Conservation (phyloP, 495 filamentous ascomycete species). For the Cudoniella acicularis region DNA sequence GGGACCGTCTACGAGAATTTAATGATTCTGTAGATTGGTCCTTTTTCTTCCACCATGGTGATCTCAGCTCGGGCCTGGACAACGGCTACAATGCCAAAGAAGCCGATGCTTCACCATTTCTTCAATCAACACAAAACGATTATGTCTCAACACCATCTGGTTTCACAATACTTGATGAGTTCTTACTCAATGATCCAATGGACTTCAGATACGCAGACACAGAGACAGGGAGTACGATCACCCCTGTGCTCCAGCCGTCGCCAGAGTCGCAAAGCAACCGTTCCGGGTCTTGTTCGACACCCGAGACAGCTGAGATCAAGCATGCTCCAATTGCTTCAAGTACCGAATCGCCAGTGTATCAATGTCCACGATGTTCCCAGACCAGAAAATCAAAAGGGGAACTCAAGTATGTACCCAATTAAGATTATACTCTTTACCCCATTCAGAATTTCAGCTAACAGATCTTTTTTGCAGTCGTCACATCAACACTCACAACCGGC, state of each 20-base stretch:
- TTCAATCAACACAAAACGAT: slow-evolving; percentile 1
- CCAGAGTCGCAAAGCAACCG: not conserved
- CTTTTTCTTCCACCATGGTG: slow-evolving; percentile 5
- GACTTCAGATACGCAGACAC: not conserved
- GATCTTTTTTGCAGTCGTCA: slow-evolving; percentile 1
- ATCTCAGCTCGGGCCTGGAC: slow-evolving; percentile 1
- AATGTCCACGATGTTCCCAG: slow-evolving; percentile 5
- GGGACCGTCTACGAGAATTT: not conserved
- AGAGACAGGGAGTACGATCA: not conserved
- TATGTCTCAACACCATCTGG: not conserved
- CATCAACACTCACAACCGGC: slow-evolving; percentile 11
- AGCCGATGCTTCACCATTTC: slow-evolving; percentile 8
- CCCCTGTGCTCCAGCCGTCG: not conserved
- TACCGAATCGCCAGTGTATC: not conserved
- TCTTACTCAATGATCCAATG: not conserved
- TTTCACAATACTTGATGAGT: not conserved
- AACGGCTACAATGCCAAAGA: not conserved
- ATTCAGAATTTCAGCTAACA: not conserved
- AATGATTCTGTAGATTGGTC: not conserved
- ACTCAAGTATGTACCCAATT: slow-evolving; percentile 12
- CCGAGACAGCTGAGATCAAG: not conserved
- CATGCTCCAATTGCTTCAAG: not conserved
- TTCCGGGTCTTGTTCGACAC: not conserved
- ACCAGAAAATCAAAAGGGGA: not conserved
- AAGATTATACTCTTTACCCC: not conserved